Evolutionary conservation across 169 alveolate genomes (phyloP), one percentile per base, ranked within the genome.

Genomic region (Eimeria mitis): DNA sequence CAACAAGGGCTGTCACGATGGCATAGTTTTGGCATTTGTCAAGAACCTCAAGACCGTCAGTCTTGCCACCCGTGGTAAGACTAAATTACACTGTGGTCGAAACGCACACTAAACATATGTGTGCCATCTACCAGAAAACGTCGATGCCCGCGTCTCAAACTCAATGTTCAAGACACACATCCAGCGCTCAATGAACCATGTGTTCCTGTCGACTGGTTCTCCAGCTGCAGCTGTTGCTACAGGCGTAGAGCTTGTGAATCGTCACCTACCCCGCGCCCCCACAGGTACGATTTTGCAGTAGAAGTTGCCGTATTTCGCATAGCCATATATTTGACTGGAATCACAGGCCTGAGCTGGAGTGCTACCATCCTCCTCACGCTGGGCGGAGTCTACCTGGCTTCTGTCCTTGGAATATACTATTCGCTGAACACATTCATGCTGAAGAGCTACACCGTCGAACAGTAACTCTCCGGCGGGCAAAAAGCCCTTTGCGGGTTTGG

Each of bases 1-100:
- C 54, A 92, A 92, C 70, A 81, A 73, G 78, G 96, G 79, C 65
- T 92, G 96, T 56, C 96, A 92, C 44, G 96, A 92, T 65, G 96
- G 96, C 19, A 81, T 92, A 5, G 88, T 92, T 47, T 61, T 92
- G 54, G 83, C 89, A 34, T 81, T 65, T 52, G 96, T 92, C 90
- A 63, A 70, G 76, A 83, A 83, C 79, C 96, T 92, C 56, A 65
- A 81, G 71, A 83, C 94, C 16, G 92, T 89, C 81, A 81, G 94
- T 42, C 96, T 92, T 1, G 96, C 96, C 63, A 83, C 94, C 14
- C 92, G 96, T 25, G 96, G 96, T 92, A 59, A 14, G 95, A 47
- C n/a, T n/a, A 21, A 44, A 34, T 4, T 65, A 19, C 4, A 70
- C 87, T 34, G 84, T 19, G 2, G 37, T 68, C 54, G 2, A 16